Percentiles rank a stretch among this genome's conserved stretches.
phyloP scores from a whole-genome alignment of 2,329 filamentous ascomycete species.

The Paracamarosporium sp. region DNA sequence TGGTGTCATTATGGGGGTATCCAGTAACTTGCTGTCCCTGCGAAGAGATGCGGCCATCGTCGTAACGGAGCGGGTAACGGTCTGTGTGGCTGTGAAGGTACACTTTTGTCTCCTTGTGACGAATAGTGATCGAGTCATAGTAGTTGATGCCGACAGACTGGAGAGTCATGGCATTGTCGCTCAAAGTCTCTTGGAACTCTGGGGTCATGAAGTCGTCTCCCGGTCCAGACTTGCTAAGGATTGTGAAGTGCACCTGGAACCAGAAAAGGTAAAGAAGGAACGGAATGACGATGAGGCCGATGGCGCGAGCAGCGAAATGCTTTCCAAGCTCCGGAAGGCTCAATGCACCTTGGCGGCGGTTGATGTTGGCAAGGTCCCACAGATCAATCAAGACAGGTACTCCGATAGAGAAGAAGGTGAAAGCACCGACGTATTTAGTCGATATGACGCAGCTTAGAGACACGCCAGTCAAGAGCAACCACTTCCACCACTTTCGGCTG shows the following conservation, averaged over 20 bases:
- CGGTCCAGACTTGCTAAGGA: conserved; percentile 85
- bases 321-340: conserved; percentile 80
- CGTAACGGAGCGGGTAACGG: conserved; percentile 90
- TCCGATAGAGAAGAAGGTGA: conserved; percentile 96
- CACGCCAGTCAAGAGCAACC: conserved; percentile 94
- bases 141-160: conserved; percentile 88
- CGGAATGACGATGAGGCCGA: conserved; percentile 86
- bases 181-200: conserved; percentile 95
- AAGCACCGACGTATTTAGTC: conserved; percentile 95
- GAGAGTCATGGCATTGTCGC: conserved; percentile 90
- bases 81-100: conserved; percentile 95
- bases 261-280: conserved; percentile 99
- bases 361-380: conserved; percentile 92
- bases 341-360: conserved; percentile 81
- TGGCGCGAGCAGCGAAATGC: conserved; percentile 86
- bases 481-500: conserved; percentile 99
- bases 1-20: conserved; percentile 97
- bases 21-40: conserved; percentile 97
- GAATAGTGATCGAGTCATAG: conserved; percentile 84
- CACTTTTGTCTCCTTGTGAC: conserved; percentile 96
- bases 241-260: conserved; percentile 99
- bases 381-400: conserved; percentile 92
- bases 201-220: conserved; percentile 99
- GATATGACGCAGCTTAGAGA: conserved; percentile 96
- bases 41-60: conserved; percentile 95